Evolutionary conservation across 1,139 yeast genomes (phyloP).

Genomic region (Torulaspora globosa): DNA sequence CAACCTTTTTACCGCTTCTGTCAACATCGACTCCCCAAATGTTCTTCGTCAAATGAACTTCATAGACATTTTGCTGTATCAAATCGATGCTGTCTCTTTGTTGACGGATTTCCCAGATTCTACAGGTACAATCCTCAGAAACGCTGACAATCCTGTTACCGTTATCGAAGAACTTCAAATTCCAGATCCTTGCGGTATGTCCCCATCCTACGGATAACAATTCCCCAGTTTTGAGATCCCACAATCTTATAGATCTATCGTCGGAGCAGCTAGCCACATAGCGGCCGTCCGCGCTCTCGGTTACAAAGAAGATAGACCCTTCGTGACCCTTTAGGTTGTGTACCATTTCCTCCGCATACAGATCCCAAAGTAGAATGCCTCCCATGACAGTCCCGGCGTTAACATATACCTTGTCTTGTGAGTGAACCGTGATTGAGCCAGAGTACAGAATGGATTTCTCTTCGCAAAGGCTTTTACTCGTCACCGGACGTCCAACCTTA

Average conservation of each 20-base stretch:
- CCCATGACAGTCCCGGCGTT: conserved; percentile 94
- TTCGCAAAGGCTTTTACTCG: conserved; percentile 47
- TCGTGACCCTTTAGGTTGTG: conserved; percentile 70
- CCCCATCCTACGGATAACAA: conserved; percentile 88
- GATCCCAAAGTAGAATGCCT: conserved; percentile 78
- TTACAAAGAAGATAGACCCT: conserved; percentile 86
- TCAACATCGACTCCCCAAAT: conserved; percentile 78
- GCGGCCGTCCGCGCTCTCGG: conserved; percentile 53
- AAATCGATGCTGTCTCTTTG: conserved; percentile 35
- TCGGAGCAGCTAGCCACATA: conserved; percentile 81
- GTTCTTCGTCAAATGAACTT: conserved; percentile 80
- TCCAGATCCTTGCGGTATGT: conserved; percentile 93
- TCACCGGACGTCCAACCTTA: conserved; percentile 33
- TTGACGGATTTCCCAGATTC: conserved; percentile 57
- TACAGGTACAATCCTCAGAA: conserved; percentile 87
- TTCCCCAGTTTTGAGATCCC: conserved; percentile 55
- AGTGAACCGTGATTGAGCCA: conserved; percentile 60
- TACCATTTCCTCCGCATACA: conserved; percentile 43
- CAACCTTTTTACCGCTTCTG: conserved; percentile 46
- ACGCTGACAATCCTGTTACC: conserved; percentile 50
- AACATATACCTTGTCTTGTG: conserved; percentile 46
- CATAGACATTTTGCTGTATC: conserved; percentile 45
- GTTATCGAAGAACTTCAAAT: conserved; percentile 53
- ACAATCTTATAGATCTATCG: conserved; percentile 80
- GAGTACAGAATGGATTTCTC: conserved; percentile 85